Percentiles rank a stretch among this genome's conserved stretches.
Evolutionary conservation across 768 basidiomycete genomes (phyloP).

Genomic region (Tephrocybe sp.): DNA sequence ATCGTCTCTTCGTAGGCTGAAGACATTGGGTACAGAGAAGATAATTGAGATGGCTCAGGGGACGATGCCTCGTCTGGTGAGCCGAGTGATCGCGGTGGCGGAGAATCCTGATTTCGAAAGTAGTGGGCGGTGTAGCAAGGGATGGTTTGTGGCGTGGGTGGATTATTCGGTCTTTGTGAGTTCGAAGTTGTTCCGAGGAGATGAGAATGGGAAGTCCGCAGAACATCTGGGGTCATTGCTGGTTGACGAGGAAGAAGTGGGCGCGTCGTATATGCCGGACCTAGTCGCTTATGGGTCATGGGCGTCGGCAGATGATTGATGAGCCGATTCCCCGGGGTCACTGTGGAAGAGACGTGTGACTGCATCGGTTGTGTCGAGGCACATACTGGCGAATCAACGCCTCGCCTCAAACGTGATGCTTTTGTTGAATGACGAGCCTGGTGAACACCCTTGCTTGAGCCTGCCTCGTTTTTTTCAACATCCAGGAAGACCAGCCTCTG

Average conservation of each 20-base stretch:
- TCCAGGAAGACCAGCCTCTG: slow-evolving; percentile 9
- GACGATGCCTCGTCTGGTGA: background rate
- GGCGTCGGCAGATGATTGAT: slow-evolving; percentile 2
- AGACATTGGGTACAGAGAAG: background rate
- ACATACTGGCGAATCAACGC: slow-evolving; percentile 1
- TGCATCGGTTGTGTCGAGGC: slow-evolving; percentile 1
- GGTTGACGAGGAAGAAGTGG: slow-evolving; percentile 5
- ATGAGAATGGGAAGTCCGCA: background rate
- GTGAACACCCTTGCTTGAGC: background rate
- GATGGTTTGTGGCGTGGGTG: slow-evolving; percentile 12
- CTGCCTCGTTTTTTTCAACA: background rate
- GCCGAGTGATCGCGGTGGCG: background rate
- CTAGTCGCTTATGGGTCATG: background rate
- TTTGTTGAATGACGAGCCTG: background rate
- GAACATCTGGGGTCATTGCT: background rate
- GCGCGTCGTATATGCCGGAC: background rate
- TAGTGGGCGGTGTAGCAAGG: slow-evolving; percentile 1
- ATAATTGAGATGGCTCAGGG: background rate
- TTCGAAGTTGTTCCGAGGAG: background rate
- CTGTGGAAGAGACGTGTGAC: background rate
- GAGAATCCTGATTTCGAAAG: background rate
- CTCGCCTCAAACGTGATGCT: background rate
- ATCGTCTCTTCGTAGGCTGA: background rate
- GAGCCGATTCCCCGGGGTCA: background rate
- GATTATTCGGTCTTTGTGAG: background rate